phyloP scores from a whole-genome alignment of 768 basidiomycete species.

The Kwoniella heveanensis region DNA sequence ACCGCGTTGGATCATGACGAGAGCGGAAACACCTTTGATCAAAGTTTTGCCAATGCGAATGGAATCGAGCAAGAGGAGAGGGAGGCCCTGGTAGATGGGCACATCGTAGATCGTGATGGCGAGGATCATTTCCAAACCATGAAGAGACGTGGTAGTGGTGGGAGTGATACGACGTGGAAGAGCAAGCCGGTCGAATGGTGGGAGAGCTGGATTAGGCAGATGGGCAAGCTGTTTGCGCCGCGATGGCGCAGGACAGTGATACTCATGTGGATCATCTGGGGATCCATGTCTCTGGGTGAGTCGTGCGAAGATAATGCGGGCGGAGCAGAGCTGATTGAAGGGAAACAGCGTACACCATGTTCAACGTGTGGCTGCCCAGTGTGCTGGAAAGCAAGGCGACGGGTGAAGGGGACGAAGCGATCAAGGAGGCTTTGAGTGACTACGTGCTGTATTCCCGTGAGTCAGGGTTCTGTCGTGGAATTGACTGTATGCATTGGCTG shows the following conservation, averaged over 20 bases:
- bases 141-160: slow-evolving; percentile 6
- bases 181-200: slow-evolving; percentile 25
- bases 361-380: slow-evolving; percentile 55
- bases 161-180: slow-evolving; percentile 6
- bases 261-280: slow-evolving; percentile 56
- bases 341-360: slow-evolving; percentile 47
- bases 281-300: slow-evolving; percentile 51
- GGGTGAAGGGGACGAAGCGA: slow-evolving; percentile 43
- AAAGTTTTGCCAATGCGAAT: slow-evolving; percentile 29
- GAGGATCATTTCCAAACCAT: slow-evolving; percentile 6
- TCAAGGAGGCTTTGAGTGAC: slow-evolving; percentile 47
- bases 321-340: background rate
- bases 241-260: slow-evolving; percentile 53
- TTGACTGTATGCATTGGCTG: background rate
- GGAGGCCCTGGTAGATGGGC: slow-evolving; percentile 6
- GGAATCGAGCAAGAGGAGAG: slow-evolving; percentile 8
- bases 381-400: slow-evolving; percentile 51
- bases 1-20: slow-evolving; percentile 14
- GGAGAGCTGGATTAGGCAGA: slow-evolving; percentile 39
- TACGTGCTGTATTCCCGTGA: slow-evolving; percentile 50
- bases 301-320: too few relatives aligned
- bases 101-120: background rate
- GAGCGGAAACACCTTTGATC: slow-evolving; percentile 35
- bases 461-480: slow-evolving; percentile 5
- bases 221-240: slow-evolving; percentile 47